Percentiles rank a stretch among this genome's conserved stretches.
These are phyloP conservation scores for Sporothrix globosa DNA, from an alignment of 2,329 filamentous ascomycete genomes.

Conservation along the genomic window DNA sequence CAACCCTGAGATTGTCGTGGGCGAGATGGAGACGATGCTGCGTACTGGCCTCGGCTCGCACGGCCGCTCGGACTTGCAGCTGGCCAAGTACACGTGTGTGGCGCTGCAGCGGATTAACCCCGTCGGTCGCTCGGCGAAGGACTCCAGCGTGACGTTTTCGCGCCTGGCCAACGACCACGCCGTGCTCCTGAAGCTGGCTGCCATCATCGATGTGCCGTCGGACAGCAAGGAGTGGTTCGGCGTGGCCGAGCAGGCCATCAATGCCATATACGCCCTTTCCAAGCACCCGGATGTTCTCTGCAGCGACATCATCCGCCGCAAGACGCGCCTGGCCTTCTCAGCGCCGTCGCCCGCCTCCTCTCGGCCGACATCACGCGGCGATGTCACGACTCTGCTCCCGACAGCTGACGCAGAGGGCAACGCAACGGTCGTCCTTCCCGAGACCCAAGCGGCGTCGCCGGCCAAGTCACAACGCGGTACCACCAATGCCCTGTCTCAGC, in stretches of 20 bases:
- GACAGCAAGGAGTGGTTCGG: slow-evolving; percentile 96
- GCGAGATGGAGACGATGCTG: slow-evolving; percentile 93
- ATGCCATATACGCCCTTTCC: slow-evolving; percentile 89
- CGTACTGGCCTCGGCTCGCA: slow-evolving; percentile 82
- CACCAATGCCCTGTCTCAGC: slow-evolving; percentile 70
- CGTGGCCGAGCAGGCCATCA: slow-evolving; percentile 92
- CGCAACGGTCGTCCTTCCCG: slow-evolving; percentile 45
- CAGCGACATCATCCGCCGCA: slow-evolving; percentile 84
- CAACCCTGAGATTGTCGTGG: slow-evolving; percentile 87
- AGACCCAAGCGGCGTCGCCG: slow-evolving; percentile 44
- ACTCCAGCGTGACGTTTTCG: slow-evolving; percentile 69
- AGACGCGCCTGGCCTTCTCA: slow-evolving; percentile 78
- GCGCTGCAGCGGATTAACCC: slow-evolving; percentile 90
- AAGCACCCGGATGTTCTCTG: slow-evolving; percentile 93
- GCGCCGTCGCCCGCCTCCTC: slow-evolving; percentile 51
- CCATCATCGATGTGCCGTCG: slow-evolving; percentile 81
- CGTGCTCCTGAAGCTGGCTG: slow-evolving; percentile 76
- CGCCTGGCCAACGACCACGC: slow-evolving; percentile 91
- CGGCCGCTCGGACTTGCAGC: slow-evolving; percentile 78
- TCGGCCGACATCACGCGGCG: slow-evolving; percentile 52
- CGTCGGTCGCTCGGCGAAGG: slow-evolving; percentile 76
- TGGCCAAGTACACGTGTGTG: slow-evolving; percentile 95
- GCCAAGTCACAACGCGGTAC: slow-evolving; percentile 14
- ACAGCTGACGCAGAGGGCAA: slow-evolving; percentile 49
- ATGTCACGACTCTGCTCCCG: slow-evolving; percentile 41